Evolutionary conservation across 177 flowering plant species (phyloP), one percentile per base, ranked within the genome.

Genomic region (Vitis hybrid): DNA sequence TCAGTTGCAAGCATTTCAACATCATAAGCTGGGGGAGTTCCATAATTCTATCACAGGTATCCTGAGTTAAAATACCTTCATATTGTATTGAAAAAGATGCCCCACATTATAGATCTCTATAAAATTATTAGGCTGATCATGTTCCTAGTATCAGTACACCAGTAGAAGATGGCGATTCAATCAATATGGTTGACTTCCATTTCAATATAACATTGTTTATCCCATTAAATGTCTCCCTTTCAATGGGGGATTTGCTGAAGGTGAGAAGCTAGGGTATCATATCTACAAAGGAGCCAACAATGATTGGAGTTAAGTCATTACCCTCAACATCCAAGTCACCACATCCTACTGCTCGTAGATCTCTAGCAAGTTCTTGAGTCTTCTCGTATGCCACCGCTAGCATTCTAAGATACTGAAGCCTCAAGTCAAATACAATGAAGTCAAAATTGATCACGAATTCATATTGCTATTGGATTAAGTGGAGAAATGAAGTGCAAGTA

Each of bases 291-390:
- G 19, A 64, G 49, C 62, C 15, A 51, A 10, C 14, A 17, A 24
- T 24, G 51, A 52, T 28, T 51, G 4, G 24, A 70, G 65, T 20
- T 54, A 11, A 47, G 18, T 50, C 53, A 65, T 77, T 87, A 96
- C 98, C 98, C 76, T 96, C 98, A 81, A 94, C 86, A 87, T 96
- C 99, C 86, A 94, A 86, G 78, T 96, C 99, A 81, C 99, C 99
- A 85, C 99, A 96, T 1, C 98, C 99, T 55, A 94, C 97, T 53
- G 93, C 82, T 52, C 85, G 89, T 51, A 96, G 82, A 44, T 96
- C 98, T 78, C 86, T 86, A 75, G 98, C 97, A 81, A 96, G 97
- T 73, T 96, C 97, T 80, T 82, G 88, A 18, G 99, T 96, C 85
- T 91, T 96, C 79, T 96, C 97, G 80, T 96, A 94, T 64, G 97